phyloP scores from a whole-genome alignment of 257 asterid species.

The Eustoma russellianum region DNA sequence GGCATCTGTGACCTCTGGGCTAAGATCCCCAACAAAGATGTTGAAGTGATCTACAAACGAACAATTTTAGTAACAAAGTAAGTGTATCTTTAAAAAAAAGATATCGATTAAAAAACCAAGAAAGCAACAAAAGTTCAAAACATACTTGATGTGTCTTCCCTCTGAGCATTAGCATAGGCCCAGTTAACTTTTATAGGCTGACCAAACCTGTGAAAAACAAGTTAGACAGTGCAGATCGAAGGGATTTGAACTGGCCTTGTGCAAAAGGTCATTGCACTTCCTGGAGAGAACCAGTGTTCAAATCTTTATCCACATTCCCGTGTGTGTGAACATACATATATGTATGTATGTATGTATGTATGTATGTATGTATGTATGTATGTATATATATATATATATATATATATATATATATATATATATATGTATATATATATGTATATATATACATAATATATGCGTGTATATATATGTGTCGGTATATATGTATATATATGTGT shows the following conservation, averaged over 20 bases:
- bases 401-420: too few species aligned
- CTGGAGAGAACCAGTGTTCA: too few species aligned
- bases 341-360: not conserved
- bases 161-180: conserved; percentile 81
- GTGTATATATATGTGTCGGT: too few species aligned
- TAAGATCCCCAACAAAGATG: conserved; percentile 87
- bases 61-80: not conserved
- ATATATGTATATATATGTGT: too few species aligned
- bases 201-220: conserved; percentile 49
- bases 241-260: too few species aligned
- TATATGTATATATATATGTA: too few species aligned
- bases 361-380: too few species aligned
- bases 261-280: too few species aligned
- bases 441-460: too few species aligned
- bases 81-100: not conserved
- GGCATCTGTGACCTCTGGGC: conserved; percentile 92
- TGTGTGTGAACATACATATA: too few species aligned
- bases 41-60: conserved; percentile 64
- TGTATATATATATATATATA: too few species aligned
- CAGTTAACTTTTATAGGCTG: conserved; percentile 86
- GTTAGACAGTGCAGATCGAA: conserved; percentile 16
- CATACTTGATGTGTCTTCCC: conserved; percentile 79
- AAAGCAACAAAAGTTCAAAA: not conserved
- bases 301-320: too few species aligned
- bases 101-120: not conserved